phyloP scores from a whole-genome alignment of 2,329 filamentous ascomycete genomes.

The Rutstroemia sp. region DNA sequence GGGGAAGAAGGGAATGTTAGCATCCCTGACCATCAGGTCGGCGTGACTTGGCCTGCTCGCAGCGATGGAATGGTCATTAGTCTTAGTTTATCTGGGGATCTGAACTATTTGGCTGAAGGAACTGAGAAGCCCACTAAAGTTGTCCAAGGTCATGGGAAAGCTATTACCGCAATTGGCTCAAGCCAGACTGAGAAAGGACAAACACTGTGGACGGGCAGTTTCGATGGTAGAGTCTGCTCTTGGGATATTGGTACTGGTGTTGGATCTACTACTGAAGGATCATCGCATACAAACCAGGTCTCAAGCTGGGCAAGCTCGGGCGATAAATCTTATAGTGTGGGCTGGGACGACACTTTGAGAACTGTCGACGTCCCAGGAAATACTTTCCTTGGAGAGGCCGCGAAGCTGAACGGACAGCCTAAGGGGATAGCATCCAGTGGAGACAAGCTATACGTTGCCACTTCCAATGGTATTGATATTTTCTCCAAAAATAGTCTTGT shows the following conservation, averaged over 20 bases:
- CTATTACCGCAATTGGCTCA: conserved; percentile 68
- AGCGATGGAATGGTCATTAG: conserved; percentile 85
- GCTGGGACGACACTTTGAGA: conserved; percentile 89
- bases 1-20: conserved; percentile 61
- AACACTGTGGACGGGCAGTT: conserved; percentile 82
- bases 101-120: conserved; percentile 79
- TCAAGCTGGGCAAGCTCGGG: conserved; percentile 59
- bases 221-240: conserved; percentile 76
- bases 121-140: conserved; percentile 60
- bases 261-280: conserved; percentile 67
- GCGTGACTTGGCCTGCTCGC: conserved; percentile 81
- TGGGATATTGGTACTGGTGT: conserved; percentile 72
- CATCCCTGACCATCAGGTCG: conserved; percentile 83
- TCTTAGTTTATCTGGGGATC: conserved; percentile 77
- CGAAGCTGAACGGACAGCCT: conserved; percentile 71
- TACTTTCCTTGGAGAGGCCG: conserved; percentile 63
- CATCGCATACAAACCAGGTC: conserved; percentile 79
- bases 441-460: conserved; percentile 42
- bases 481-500: conserved; percentile 54
- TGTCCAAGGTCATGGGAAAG: conserved; percentile 85
- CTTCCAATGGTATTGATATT: conserved; percentile 49
- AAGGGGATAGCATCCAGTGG: conserved; percentile 59
- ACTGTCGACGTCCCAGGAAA: conserved; percentile 67
- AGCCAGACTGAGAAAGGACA: conserved; percentile 41
- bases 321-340: conserved; percentile 72